Conservation (phyloP, 345 rosid genomes). For the Pugionium dolabratum region DNA sequence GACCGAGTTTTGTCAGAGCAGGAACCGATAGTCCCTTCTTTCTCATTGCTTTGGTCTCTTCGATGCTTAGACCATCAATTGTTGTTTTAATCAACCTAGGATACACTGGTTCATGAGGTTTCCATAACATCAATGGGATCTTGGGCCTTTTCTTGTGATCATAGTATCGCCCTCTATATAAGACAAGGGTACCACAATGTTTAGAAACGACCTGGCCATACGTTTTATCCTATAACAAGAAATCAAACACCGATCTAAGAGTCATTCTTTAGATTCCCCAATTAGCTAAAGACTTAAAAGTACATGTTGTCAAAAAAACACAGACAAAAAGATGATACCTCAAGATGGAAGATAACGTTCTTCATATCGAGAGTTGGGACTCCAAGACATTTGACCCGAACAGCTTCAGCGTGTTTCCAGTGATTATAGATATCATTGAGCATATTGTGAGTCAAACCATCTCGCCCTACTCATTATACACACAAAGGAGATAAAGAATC, state of each 20-base stretch:
- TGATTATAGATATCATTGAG: constrained; percentile 81
- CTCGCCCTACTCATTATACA: constrained; percentile 59
- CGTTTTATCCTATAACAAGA: constrained; percentile 39
- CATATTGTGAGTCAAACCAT: constrained; percentile 97
- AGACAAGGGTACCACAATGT: constrained; percentile 69
- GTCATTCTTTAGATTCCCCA: background rate
- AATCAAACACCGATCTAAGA: background rate
- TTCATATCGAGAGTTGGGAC: constrained; percentile 92
- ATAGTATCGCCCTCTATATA: constrained; percentile 86
- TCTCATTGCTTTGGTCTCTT: constrained; percentile 86
- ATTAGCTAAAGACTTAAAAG: no score
- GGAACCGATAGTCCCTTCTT: constrained; percentile 77
- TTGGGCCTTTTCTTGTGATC: constrained; percentile 72
- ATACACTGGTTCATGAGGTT: constrained; percentile 88
- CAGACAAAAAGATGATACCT: background rate
- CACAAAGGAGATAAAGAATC: background rate
- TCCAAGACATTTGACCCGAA: constrained; percentile 84
- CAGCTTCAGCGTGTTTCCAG: constrained; percentile 78
- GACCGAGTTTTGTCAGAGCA: constrained; percentile 77
- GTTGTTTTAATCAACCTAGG: constrained; percentile 88
- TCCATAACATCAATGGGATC: constrained; percentile 91
- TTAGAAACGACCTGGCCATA: constrained; percentile 75
- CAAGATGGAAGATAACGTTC: constrained; percentile 50
- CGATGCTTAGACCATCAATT: constrained; percentile 70
- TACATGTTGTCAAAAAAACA: no score